phyloP scores from a whole-genome alignment of 2,329 filamentous ascomycete genomes.

The Pezicula radicicola region DNA sequence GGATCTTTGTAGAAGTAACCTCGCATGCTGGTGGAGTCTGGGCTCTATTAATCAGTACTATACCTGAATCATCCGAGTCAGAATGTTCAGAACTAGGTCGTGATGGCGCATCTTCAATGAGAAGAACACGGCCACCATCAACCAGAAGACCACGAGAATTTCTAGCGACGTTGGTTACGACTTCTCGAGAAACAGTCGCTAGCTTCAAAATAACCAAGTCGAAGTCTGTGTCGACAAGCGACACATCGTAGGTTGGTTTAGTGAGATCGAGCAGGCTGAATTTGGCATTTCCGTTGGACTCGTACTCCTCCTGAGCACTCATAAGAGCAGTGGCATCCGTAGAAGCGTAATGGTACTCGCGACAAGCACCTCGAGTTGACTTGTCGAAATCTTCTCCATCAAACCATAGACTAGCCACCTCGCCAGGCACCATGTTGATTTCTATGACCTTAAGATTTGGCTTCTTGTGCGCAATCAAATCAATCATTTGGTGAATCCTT shows the following conservation, averaged over 20 bases:
- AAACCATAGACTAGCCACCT: constrained; percentile 26
- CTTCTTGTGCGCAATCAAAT: constrained; percentile 34
- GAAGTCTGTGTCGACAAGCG: background rate
- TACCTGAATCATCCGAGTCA: background rate
- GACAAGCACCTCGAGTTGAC: constrained; percentile 8
- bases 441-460: constrained; percentile 32
- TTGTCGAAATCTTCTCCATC: constrained; percentile 3
- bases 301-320: constrained; percentile 4
- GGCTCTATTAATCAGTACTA: background rate
- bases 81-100: background rate
- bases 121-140: background rate
- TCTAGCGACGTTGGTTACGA: background rate
- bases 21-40: background rate
- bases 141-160: background rate
- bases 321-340: constrained; percentile 6
- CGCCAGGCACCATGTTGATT: constrained; percentile 22
- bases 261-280: constrained; percentile 3
- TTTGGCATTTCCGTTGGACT: background rate
- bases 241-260: background rate
- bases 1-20: background rate
- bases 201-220: constrained; percentile 5
- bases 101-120: background rate
- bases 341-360: constrained; percentile 11
- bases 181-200: background rate
- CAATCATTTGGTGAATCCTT: constrained; percentile 22